Conservation (phyloP, 2,329 filamentous ascomycete genomes). For the Stagonosporopsis vannaccii region DNA sequence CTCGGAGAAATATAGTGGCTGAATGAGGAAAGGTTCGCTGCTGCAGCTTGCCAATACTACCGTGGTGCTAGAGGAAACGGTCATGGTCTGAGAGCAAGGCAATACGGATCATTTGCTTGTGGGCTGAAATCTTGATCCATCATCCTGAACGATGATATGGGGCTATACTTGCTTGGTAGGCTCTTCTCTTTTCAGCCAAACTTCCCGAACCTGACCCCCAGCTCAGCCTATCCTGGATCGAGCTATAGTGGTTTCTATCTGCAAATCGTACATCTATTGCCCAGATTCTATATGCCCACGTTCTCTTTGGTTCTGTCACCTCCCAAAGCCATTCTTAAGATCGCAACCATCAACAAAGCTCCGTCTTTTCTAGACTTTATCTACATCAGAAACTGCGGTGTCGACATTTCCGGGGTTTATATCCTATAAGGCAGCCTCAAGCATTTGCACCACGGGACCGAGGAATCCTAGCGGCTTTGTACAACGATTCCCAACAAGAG, state of each 20-base stretch:
- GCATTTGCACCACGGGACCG: slow-evolving; percentile 43
- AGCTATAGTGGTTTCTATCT: slow-evolving; percentile 41
- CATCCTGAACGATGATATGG: slow-evolving; percentile 40
- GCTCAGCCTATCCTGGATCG: slow-evolving; percentile 47
- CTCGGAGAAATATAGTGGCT: slow-evolving; percentile 52
- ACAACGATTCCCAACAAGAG: slow-evolving; percentile 37
- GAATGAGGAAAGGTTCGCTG: slow-evolving; percentile 53
- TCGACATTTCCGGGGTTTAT: slow-evolving; percentile 27
- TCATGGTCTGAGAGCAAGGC: slow-evolving; percentile 55
- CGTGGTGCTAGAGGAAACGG: slow-evolving; percentile 52
- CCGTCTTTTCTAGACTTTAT: background rate
- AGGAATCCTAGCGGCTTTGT: slow-evolving; percentile 41
- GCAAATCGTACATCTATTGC: slow-evolving; percentile 45
- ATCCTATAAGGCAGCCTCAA: slow-evolving; percentile 38
- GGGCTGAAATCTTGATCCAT: slow-evolving; percentile 56
- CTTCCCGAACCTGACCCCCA: slow-evolving; percentile 42
- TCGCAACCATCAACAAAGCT: slow-evolving; percentile 10
- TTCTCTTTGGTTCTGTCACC: slow-evolving; percentile 32
- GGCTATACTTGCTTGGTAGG: slow-evolving; percentile 47
- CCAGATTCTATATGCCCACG: slow-evolving; percentile 33
- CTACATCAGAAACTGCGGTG: slow-evolving; percentile 27
- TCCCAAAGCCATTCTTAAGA: slow-evolving; percentile 10
- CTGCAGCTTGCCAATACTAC: slow-evolving; percentile 58
- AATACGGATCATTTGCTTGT: slow-evolving; percentile 52
- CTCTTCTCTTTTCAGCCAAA: slow-evolving; percentile 51